Base-by-base conservation (phyloP, 148 eudicot genomes). In the Camellia japonica region DNA sequence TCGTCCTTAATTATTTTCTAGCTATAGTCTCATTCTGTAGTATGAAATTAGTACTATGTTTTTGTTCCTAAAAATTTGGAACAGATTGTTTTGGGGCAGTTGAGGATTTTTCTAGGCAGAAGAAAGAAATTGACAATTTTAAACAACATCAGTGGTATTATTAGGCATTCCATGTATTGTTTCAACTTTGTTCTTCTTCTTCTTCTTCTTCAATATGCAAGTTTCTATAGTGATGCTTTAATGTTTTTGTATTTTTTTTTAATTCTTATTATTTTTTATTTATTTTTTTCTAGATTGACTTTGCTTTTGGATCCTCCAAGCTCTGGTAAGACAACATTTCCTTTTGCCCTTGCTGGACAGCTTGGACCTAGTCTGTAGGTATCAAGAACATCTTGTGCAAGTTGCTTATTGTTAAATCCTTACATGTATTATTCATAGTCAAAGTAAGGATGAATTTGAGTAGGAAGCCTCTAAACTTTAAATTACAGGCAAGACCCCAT, bases 261-360 rank as follows among this genome's bases (percentile, higher is more conserved):
- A 30, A 30, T 30, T 30, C 30, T 30, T 30, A 30, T 30, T 30
- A 30, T 30, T 30, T 30, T 30, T 30, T 30, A 30, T 30, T 30
- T 30, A 30, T 30, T 30, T 64, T 64, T 74, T 43, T 81, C 63
- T 81, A 94, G 98, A 86, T 80, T 94, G 91, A 95, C 98, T 47
- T 71, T 95, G 77, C 97, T 95, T 82, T 83, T 95, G 83, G 98
- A 97, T 47, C 98, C 98, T 83, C 98, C 98, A 78, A 88, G 97
- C 87, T 93, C 98, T 61, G 98, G 98, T 56, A 95, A 95, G 85
- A 95, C 98, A 58, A 93, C 95, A 73, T 89, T 95, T 80, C 91
- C 91, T 73, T 83, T 95, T 86, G 96, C 98, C 78, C 95, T 95
- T 79, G 95, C 97, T 47, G 95, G 97, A 30, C 91, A 95, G 52